Conservation (phyloP, 2,329 filamentous ascomycete species). For the Sporothrix pseudoabietina region DNA sequence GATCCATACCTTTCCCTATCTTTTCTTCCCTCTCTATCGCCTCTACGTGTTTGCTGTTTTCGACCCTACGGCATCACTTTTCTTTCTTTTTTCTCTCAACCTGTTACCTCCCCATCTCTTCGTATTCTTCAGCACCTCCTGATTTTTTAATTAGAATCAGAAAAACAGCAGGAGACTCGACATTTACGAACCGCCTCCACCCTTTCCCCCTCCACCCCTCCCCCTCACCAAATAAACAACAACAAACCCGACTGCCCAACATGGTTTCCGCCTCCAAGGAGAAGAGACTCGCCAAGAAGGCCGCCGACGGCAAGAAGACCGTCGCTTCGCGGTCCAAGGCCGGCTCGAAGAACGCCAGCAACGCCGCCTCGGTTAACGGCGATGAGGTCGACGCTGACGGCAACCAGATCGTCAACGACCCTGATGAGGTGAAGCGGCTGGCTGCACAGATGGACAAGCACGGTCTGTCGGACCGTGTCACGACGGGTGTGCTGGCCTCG, state of each 20-base stretch:
- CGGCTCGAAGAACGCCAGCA: conserved; percentile 65
- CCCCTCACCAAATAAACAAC: conserved; percentile 6
- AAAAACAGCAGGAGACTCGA: neutral
- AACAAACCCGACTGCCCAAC: conserved; percentile 42
- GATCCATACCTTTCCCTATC: conserved; percentile 20
- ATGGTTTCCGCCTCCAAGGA: conserved; percentile 73
- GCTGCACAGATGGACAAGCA: conserved; percentile 93
- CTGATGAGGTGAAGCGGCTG: conserved; percentile 82
- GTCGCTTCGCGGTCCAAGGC: conserved; percentile 66
- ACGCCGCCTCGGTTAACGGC: conserved; percentile 68
- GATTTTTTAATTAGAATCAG: neutral
- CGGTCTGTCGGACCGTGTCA: conserved; percentile 95
- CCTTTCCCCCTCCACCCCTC: neutral
- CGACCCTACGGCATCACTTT: conserved; percentile 29
- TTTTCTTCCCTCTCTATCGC: conserved; percentile 28
- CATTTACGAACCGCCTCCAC: conserved; percentile 3
- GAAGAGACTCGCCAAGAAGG: conserved; percentile 71
- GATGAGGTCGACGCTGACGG: conserved; percentile 71
- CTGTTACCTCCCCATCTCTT: neutral
- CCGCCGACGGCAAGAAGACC: conserved; percentile 74
- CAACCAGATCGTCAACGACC: conserved; percentile 69
- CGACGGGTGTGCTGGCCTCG: conserved; percentile 92
- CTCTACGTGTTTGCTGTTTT: conserved; percentile 28
- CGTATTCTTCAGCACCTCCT: neutral
- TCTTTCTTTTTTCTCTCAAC: neutral